Percentiles rank a stretch among this genome's conserved stretches.
These are phyloP conservation scores for Epithemia pelagica DNA, from an alignment of 108 stramenopile species.

Conservation along the genomic window DNA sequence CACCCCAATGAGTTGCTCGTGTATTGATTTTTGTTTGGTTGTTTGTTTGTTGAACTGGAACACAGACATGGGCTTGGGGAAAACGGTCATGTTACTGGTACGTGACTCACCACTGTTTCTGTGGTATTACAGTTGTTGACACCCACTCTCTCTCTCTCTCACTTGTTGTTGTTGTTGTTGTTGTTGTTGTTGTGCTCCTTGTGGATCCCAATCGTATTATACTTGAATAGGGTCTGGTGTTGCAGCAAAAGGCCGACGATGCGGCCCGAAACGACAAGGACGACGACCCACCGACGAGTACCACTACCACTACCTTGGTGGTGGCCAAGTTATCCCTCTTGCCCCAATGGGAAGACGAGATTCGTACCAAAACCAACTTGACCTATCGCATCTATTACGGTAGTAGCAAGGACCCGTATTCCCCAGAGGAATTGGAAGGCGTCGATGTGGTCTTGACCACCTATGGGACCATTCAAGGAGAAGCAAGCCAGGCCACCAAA, in stretches of 20 bases:
- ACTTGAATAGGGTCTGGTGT: not conserved
- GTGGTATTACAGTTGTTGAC: not conserved
- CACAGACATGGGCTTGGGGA: conserved; percentile 34
- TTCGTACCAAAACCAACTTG: conserved; percentile 64
- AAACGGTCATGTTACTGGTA: conserved; percentile 72
- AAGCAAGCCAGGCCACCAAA: conserved; percentile 4
- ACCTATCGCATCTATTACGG: conserved; percentile 49
- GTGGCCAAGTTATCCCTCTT: conserved; percentile 72
- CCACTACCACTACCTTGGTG: conserved; percentile 57
- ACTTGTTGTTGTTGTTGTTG: too few relatives aligned
- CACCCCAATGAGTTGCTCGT: too few relatives aligned
- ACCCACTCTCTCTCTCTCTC: too few relatives aligned
- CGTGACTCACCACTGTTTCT: not conserved
- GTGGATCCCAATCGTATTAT: too few relatives aligned
- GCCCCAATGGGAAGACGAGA: conserved; percentile 81
- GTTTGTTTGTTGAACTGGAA: too few relatives aligned
- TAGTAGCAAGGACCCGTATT: not conserved
- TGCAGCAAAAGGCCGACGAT: conserved; percentile 9
- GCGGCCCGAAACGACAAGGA: not conserved
- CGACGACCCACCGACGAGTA: not conserved
- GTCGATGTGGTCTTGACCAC: conserved; percentile 82
- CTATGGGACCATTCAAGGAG: conserved; percentile 35
- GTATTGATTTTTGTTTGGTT: too few relatives aligned
- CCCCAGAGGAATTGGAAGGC: conserved; percentile 23
- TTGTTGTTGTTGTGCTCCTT: too few relatives aligned